Conservation (phyloP, 345 rosid species). For the Raphanus raphanistrum region DNA sequence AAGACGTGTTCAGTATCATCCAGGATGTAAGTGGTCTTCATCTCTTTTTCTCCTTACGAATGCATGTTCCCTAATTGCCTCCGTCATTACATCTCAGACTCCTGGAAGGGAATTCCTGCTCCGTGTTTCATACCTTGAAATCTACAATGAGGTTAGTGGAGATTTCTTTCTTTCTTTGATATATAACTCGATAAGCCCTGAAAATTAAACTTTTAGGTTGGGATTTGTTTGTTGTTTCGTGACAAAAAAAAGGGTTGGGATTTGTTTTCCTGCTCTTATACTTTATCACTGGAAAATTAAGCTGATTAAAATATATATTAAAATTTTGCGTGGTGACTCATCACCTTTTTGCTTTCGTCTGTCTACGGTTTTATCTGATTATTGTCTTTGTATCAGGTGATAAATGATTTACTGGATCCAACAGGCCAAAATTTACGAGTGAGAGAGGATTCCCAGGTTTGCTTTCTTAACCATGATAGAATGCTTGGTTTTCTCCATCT, state of each 20-base stretch:
- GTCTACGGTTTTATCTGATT: constrained; percentile 12
- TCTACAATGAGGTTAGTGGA: constrained; percentile 87
- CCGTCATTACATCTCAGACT: constrained; percentile 58
- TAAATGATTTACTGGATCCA: constrained; percentile 99
- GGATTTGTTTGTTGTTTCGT: too few relatives aligned
- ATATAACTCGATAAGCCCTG: constrained; percentile 1
- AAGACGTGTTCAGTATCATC: constrained; percentile 95
- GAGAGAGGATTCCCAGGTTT: constrained; percentile 99
- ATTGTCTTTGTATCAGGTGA: constrained; percentile 64
- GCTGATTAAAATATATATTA: neutral
- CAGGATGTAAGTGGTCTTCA: constrained; percentile 77
- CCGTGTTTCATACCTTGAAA: constrained; percentile 98
- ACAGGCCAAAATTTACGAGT: constrained; percentile 98
- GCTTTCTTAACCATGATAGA: constrained; percentile 15
- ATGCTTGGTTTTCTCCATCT: constrained; percentile 6
- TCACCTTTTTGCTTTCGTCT: constrained; percentile 2
- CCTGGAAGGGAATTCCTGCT: constrained; percentile 98
- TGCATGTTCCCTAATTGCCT: constrained; percentile 18
- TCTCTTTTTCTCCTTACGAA: neutral
- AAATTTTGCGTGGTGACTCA: neutral
- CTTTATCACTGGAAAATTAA: neutral
- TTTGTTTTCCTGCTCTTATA: neutral
- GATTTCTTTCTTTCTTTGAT: neutral
- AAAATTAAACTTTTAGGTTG: neutral
- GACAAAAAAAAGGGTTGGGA: neutral